Percentiles rank a stretch among this genome's conserved stretches.
phyloP scores from a whole-genome alignment of 192 early-diverging fungal genomes.

The Backusella tuberculispora region DNA sequence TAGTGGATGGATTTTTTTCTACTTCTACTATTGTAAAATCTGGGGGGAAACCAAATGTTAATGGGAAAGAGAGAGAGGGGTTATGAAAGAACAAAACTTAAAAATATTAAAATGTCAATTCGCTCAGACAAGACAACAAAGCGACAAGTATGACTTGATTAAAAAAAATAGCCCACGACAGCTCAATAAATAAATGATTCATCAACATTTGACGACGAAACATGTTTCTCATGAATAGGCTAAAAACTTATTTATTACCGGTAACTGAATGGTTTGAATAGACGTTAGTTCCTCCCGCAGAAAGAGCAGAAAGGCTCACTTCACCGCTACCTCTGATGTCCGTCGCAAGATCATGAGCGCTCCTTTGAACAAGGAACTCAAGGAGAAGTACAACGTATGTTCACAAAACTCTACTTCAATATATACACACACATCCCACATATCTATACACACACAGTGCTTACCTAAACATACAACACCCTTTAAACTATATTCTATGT shows the following conservation, averaged over 20 bases:
- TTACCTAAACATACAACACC: too few species aligned
- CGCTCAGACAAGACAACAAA: background rate
- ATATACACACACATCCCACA: background rate
- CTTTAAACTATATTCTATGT: too few species aligned
- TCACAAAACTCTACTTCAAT: background rate
- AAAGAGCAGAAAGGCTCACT: constrained; percentile 98
- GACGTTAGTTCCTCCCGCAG: constrained; percentile 90
- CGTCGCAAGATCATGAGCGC: constrained; percentile 97
- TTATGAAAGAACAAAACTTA: background rate
- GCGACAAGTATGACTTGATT: background rate
- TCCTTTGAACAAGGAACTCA: constrained; percentile 96
- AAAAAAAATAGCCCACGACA: background rate
- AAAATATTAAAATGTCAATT: background rate
- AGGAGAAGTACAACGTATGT: constrained; percentile 91
- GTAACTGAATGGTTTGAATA: constrained; percentile 21
- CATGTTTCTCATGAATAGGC: background rate
- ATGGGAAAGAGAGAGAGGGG: background rate
- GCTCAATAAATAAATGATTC: background rate
- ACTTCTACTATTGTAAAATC: background rate
- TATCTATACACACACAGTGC: constrained; percentile 27
- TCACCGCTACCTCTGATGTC: constrained; percentile 92
- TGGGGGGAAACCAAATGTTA: background rate
- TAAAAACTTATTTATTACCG: background rate
- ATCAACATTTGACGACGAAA: background rate
- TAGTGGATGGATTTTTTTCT: constrained; percentile 12